Evolutionary conservation across 176 grass and related monocot genomes (phyloP).

Genomic region (Puccinellia tenuiflora): DNA sequence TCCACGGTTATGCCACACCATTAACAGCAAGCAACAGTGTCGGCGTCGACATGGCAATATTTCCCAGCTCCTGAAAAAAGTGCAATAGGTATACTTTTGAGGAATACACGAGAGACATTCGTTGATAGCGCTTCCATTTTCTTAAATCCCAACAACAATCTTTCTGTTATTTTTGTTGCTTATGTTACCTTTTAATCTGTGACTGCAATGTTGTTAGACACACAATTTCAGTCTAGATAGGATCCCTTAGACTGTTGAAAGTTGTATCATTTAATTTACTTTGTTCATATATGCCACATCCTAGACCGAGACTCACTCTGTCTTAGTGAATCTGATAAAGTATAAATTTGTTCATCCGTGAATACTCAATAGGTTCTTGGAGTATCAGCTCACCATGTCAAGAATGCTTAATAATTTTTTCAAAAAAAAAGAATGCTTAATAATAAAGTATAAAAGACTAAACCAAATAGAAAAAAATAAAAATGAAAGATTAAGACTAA

Average conservation of each 20-base stretch:
- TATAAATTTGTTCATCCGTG: too few relatives aligned
- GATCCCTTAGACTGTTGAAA: slow-evolving; percentile 18
- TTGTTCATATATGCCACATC: neutral
- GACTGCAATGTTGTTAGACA: neutral
- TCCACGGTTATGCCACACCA: slow-evolving; percentile 61
- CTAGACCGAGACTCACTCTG: neutral
- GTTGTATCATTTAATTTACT: neutral
- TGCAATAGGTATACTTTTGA: slow-evolving; percentile 32
- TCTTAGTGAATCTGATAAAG: neutral
- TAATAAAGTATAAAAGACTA: too few relatives aligned
- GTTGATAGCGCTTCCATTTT: slow-evolving; percentile 16
- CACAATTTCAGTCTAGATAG: slow-evolving; percentile 19
- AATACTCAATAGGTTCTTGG: too few relatives aligned
- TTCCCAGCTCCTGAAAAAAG: slow-evolving; percentile 50
- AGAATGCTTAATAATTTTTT: too few relatives aligned
- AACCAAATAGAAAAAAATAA: too few relatives aligned
- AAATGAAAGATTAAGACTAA: too few relatives aligned
- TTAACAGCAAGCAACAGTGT: slow-evolving; percentile 31
- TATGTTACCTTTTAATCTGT: neutral
- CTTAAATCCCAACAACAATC: slow-evolving; percentile 23
- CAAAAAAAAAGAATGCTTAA: too few relatives aligned
- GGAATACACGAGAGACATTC: slow-evolving; percentile 22
- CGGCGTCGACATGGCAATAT: slow-evolving; percentile 15
- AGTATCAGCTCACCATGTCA: too few relatives aligned
- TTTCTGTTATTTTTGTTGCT: slow-evolving; percentile 7